These are phyloP conservation scores for Kodamaea fukazawae DNA, from an alignment of 805 yeast genomes.

Conservation along the genomic window DNA sequence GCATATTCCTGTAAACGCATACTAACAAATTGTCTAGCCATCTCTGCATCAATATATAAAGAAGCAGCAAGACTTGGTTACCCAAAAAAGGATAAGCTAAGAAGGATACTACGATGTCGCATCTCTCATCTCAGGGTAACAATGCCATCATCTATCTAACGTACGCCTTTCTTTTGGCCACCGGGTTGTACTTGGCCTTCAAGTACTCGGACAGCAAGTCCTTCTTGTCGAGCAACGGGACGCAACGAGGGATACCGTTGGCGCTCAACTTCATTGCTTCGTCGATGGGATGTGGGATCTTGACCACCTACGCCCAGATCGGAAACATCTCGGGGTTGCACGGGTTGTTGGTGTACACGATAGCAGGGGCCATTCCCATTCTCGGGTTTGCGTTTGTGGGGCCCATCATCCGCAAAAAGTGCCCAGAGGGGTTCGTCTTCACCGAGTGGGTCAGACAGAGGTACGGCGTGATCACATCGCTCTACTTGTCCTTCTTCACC, in stretches of 20 bases:
- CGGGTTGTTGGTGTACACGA: constrained; percentile 77
- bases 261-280: constrained; percentile 89
- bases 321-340: constrained; percentile 85
- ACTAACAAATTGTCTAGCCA: neutral
- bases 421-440: constrained; percentile 88
- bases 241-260: constrained; percentile 76
- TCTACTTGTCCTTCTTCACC: constrained; percentile 78
- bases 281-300: constrained; percentile 84
- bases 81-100: constrained; percentile 1
- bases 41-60: neutral
- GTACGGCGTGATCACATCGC: constrained; percentile 68
- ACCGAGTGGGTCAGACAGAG: constrained; percentile 93
- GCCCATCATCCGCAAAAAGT: constrained; percentile 69
- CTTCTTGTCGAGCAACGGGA: constrained; percentile 75
- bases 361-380: constrained; percentile 81
- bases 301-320: constrained; percentile 82
- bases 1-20: constrained; percentile 1
- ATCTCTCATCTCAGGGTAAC: constrained; percentile 37
- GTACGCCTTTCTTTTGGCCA: constrained; percentile 38
- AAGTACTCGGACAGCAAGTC: constrained; percentile 51
- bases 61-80: neutral
- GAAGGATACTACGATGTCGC: constrained; percentile 17
- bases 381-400: constrained; percentile 80
- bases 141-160: constrained; percentile 44
- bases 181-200: constrained; percentile 49